These are phyloP conservation scores for Raffaelea ambrosiae DNA, from an alignment of 2,329 filamentous ascomycete species.

Conservation along the genomic window DNA sequence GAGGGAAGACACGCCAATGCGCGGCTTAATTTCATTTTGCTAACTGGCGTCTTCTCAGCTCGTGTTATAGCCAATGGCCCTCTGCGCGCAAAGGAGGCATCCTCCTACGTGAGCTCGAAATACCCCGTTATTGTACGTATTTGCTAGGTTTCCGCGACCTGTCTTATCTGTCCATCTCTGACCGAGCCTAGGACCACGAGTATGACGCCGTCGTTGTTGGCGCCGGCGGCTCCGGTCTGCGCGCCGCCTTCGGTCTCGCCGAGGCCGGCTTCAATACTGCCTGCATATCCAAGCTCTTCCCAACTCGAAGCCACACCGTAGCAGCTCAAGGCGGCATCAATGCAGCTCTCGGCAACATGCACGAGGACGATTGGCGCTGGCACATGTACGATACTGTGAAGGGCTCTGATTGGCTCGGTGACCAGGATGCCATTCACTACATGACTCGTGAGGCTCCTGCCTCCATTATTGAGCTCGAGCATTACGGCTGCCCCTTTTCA, in stretches of 20 bases:
- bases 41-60: conserved; percentile 38
- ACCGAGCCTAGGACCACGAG: conserved; percentile 67
- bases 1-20: too few relatives aligned
- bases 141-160: not conserved
- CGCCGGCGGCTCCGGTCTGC: conserved; percentile 71
- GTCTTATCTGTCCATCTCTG: not conserved
- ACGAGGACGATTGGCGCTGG: conserved; percentile 97
- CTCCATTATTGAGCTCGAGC: conserved; percentile 89
- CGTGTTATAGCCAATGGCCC: conserved; percentile 80
- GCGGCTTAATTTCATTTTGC: too few relatives aligned
- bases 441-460: conserved; percentile 93
- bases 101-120: conserved; percentile 76
- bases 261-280: conserved; percentile 87
- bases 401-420: conserved; percentile 93
- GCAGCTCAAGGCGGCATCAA: conserved; percentile 80
- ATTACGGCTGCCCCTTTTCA: conserved; percentile 95
- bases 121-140: conserved; percentile 88
- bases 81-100: conserved; percentile 87
- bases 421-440: conserved; percentile 97
- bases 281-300: conserved; percentile 81
- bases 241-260: conserved; percentile 76
- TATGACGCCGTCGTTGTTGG: conserved; percentile 96
- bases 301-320: conserved; percentile 77
- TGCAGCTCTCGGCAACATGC: conserved; percentile 88
- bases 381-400: conserved; percentile 99